Base-by-base conservation (phyloP, 2,329 filamentous ascomycete genomes). In the Penicillium sp. region DNA sequence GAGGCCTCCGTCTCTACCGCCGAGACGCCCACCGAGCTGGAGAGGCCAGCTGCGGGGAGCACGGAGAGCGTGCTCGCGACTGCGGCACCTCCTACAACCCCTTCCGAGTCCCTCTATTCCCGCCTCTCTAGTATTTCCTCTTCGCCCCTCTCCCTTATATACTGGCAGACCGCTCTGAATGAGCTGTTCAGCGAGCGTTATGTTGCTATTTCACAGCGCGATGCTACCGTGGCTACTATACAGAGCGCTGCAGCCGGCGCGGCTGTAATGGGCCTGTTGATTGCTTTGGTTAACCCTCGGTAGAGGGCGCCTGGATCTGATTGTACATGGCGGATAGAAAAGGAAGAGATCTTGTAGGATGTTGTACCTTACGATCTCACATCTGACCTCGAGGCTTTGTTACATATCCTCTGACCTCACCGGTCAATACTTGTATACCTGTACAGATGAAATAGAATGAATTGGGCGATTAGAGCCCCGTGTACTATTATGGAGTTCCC, bases 191-290 rank as follows among this genome's bases (percentile, higher is more conserved):
- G 87, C 70, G 84, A 90, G 49, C 78, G 84, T 59, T 75, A 73
- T 54, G 75, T 91, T 63, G 76, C 80, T 42, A 64, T 90, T 55
- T 82, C 82, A 36, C 89, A 89, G 77, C 81, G 83, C 46, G 88
- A 92, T 62, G 74, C 88, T 26, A 90, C 88, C 2, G 71, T 87
- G n/a, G 75, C 89, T 59, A 86, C 83, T 42, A 72, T 90, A 29
- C 84, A 91, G 70, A 83, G 87, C 48, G 84, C 82, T 7, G 78
- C 83, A 23, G 80, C 84, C 0, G 88, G 89, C n/a, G 87, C 85
- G 9, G 78, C 80, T 0, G 59, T 88, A 13, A 81, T 81, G 46
- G 81, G 80, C 29, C 70, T 77, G 41, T 37, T 82, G 32, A 61
- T 87, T 46, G 78, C 78, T 4, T 58, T 85, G 34, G 64, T 83